phyloP scores from a whole-genome alignment of 2,329 filamentous ascomycete genomes.

The Cercospora sp. region DNA sequence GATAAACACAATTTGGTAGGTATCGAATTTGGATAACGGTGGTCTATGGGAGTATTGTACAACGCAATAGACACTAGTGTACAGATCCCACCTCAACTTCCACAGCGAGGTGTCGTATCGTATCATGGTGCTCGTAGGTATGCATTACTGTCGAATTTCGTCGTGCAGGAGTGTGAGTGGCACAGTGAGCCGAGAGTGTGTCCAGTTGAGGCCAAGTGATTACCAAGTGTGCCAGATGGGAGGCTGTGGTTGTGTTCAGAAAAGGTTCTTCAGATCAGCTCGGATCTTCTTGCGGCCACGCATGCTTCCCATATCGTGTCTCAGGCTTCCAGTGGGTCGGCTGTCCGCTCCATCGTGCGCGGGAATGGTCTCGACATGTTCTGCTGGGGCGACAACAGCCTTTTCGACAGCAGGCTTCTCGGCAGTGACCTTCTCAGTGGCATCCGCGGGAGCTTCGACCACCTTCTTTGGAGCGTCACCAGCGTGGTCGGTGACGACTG shows the following conservation, averaged over 20 bases:
- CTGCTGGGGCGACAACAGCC: conserved; percentile 11
- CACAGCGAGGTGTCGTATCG: not conserved
- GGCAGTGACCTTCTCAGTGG: conserved; percentile 6
- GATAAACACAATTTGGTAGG: not conserved
- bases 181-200: not conserved
- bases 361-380: conserved; percentile 24
- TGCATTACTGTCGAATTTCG: not conserved
- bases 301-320: conserved; percentile 26
- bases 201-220: not conserved
- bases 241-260: not conserved
- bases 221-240: not conserved
- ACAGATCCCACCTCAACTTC: not conserved
- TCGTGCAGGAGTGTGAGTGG: not conserved
- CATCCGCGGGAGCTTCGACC: not conserved
- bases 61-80: conserved; percentile 2
- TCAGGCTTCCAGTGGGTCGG: conserved; percentile 22
- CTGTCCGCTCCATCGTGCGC: conserved; percentile 26
- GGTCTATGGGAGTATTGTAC: not conserved
- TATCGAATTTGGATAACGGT: not conserved
- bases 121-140: conserved; percentile 4
- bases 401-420: conserved; percentile 7
- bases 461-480: not conserved
- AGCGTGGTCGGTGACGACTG: not conserved
- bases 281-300: conserved; percentile 24
- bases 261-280: conserved; percentile 10